phyloP scores from a whole-genome alignment of 441 rosid genomes.

The Lepidium campestre region DNA sequence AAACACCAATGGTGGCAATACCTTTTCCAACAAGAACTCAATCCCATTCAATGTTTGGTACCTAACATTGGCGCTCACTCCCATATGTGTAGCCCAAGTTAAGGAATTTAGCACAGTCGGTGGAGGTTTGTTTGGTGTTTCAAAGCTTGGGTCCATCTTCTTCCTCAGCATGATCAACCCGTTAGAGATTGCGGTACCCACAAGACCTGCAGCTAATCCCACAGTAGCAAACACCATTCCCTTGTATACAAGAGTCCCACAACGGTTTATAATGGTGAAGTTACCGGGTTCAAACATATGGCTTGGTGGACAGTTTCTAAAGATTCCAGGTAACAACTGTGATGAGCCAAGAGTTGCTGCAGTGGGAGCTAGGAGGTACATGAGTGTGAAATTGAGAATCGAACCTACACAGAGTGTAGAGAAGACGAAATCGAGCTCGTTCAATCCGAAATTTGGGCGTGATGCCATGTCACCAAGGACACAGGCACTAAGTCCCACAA shows the following conservation, averaged over 20 bases:
- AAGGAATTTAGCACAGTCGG: slow-evolving; percentile 75
- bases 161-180: slow-evolving; percentile 83
- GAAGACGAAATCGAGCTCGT: slow-evolving; percentile 90
- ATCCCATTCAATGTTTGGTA: slow-evolving; percentile 82
- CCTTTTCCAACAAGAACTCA: slow-evolving; percentile 60
- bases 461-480: slow-evolving; percentile 94
- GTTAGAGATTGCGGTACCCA: slow-evolving; percentile 76
- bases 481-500: slow-evolving; percentile 73
- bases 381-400: slow-evolving; percentile 71
- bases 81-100: slow-evolving; percentile 97
- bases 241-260: slow-evolving; percentile 72
- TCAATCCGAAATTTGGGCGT: slow-evolving; percentile 87
- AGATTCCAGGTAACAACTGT: slow-evolving; percentile 49
- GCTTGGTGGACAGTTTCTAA: slow-evolving; percentile 64
- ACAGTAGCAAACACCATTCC: slow-evolving; percentile 83
- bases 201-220: slow-evolving; percentile 91
- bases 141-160: slow-evolving; percentile 88
- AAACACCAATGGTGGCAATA: slow-evolving; percentile 51
- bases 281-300: slow-evolving; percentile 88
- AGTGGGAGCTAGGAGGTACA: slow-evolving; percentile 83
- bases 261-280: slow-evolving; percentile 43
- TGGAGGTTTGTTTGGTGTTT: slow-evolving; percentile 88
- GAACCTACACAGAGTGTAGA: slow-evolving; percentile 81
- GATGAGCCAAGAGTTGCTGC: slow-evolving; percentile 31
- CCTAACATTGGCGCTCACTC: slow-evolving; percentile 83